A percentile compares a stretch with the other conserved stretches of the same genome.
phyloP scores from a whole-genome alignment of 108 stramenopile species.

The Nitzschia palea region DNA sequence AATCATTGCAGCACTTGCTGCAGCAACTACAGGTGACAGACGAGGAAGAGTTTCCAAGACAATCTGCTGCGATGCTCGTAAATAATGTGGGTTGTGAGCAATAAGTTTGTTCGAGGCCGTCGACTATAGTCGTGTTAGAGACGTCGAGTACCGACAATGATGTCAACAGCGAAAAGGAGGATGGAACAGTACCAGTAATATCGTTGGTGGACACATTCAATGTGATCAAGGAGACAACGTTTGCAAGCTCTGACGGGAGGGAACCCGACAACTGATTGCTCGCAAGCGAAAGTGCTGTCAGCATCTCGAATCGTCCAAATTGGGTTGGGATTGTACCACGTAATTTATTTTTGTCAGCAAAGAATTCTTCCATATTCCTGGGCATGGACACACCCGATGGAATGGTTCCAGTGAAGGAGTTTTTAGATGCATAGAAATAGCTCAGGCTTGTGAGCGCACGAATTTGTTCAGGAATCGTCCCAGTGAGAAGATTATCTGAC shows the following conservation, averaged over 20 bases:
- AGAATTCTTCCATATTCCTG: conserved; percentile 38
- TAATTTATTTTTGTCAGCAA: conserved; percentile 25
- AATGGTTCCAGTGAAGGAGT: conserved; percentile 38
- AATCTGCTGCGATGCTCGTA: conserved; percentile 1
- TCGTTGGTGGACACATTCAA: conserved; percentile 1
- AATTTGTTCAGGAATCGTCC: conserved; percentile 19
- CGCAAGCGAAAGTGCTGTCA: conserved; percentile 45
- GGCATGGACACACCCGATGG: conserved; percentile 38
- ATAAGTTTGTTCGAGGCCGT: neutral
- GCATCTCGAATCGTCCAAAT: conserved; percentile 33
- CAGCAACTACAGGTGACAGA: neutral
- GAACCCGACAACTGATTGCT: conserved; percentile 38
- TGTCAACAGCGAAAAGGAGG: neutral
- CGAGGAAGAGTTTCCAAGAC: neutral
- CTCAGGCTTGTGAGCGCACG: neutral
- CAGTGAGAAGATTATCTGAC: conserved; percentile 19
- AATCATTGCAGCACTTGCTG: conserved; percentile 10
- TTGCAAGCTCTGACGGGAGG: conserved; percentile 23
- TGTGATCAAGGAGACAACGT: neutral
- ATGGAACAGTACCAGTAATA: neutral
- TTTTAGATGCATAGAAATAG: conserved; percentile 37
- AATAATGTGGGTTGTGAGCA: neutral
- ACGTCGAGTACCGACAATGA: neutral
- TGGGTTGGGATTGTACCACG: conserved; percentile 44
- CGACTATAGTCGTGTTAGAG: neutral